Evolutionary conservation across 257 asterid genomes (phyloP), one percentile per base, ranked within the genome.

Genomic region (Solanum sitiens): DNA sequence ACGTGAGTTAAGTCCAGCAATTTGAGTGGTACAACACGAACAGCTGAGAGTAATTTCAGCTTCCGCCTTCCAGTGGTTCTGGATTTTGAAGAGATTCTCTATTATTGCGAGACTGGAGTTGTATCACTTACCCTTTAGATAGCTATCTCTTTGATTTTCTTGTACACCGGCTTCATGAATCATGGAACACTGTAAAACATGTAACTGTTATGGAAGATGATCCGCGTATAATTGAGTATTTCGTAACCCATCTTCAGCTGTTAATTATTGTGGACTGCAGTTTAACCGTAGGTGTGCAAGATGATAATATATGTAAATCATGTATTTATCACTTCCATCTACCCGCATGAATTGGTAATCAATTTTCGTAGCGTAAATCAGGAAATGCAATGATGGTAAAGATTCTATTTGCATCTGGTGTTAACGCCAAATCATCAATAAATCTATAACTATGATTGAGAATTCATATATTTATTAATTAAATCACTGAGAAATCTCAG

Each of bases 1-100:
- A 89, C 96, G 95, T 18, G 98, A 94, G 84, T 92, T 94, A 83
- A 94, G 39, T 67, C 90, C 95, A 42, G 93, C 98, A 37, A 20
- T 88, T 85, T 94, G 91, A 94, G 91, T 67, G 65, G 35, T 33
- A 86, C 40, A 39, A 68, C 18, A 45, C 18, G 80, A 45, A n/a
- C 44, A 8, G 32, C 27, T 67, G 39, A 83, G 79, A 23, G 71
- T 68, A 85, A 56, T 18, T 30, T 56, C 50, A n/a, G 79, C 50
- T 74, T 89, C 84, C 13, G 45, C 70, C 37, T 15, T 20, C 63
- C 65, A 84, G 35, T 56, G 88, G 90, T 8, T 11, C 20, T 61
- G 4, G 87, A 77, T 79, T 16, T 85, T 39, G 27, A 63, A 40
- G 84, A 83, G 33, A 42, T 18, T 83, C 53, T 61, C 68, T 33